Base-by-base conservation (phyloP, 768 basidiomycete species). In the Pleurotus platypus region DNA sequence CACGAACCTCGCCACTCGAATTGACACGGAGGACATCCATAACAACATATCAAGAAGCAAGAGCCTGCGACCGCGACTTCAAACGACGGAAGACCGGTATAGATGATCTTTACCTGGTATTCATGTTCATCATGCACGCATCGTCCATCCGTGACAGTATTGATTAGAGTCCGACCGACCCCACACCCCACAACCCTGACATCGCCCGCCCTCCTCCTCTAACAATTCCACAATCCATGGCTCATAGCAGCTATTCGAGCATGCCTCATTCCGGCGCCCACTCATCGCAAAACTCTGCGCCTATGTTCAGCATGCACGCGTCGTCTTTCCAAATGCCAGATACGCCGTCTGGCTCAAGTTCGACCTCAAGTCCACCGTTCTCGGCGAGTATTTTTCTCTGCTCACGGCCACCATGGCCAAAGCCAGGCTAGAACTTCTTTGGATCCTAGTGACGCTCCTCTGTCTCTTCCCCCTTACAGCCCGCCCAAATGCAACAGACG, bases 331-430 rank as follows among this genome's bases (percentile, higher is more conserved):
- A 81, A 63, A 75, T 88, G 67, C 86, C 86, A 16, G 83, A 85
- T 66, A 87, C 87, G 3, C 86, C 86, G 2, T 86, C 85, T 18
- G 84, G 81, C 16, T 88, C 87, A 16, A 89, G 87, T 65, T 79
- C 84, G 20, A 86, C 86, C 4, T 87, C 86, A 24, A 89, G 85
- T 62, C 86, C 87, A 57, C 86, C 88, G n/a, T 90, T 89, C 78
- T 92, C 90, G 87, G 89, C 83, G 84, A 89, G 90, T 89, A 68
- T 79, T 78, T 67, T 77, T 79, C 74, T 72, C 70, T 75, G 62
- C 58, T 62, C 56, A 64, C 62, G 13, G 38, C 61, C 62, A 56
- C 48, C 68, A 62, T 66, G 61, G 60, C 64, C 20, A 38, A 43
- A 30, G 61, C 62, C 53, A 62, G 62, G 66, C 71, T 67, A 66